Evolutionary conservation across 495 filamentous ascomycete genomes (phyloP).

Genomic region (Xylaria bambusicola): DNA sequence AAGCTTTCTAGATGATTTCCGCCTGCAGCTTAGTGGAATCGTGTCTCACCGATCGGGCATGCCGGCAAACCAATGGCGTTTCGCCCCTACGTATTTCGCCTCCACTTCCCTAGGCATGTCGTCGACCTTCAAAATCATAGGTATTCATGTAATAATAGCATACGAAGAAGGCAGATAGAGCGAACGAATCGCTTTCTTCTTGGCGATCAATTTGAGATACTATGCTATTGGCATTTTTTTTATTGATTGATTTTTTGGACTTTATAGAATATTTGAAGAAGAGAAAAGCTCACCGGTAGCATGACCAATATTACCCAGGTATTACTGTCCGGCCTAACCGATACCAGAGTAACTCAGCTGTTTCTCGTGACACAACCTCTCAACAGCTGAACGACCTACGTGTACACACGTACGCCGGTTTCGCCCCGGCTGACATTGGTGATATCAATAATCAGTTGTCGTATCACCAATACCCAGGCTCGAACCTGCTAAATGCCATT

Average conservation of each 20-base stretch:
- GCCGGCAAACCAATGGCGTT: constrained; percentile 21
- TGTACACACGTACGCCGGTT: no score
- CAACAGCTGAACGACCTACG: background rate
- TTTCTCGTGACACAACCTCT: no score
- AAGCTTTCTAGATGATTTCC: constrained; percentile 34
- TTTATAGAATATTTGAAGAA: no score
- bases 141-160: no score
- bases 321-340: constrained; percentile 6
- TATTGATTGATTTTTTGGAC: no score
- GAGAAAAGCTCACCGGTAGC: no score
- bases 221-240: background rate
- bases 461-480: background rate
- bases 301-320: background rate
- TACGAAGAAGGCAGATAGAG: background rate
- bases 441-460: background rate
- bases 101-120: no score
- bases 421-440: background rate
- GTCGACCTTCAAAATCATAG: no score
- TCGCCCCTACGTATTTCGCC: no score
- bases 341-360: background rate
- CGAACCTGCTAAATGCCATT: background rate
- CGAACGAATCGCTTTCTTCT: background rate
- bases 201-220: background rate
- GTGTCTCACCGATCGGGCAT: constrained; percentile 21
- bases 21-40: constrained; percentile 9